Base-by-base conservation (phyloP, 306 rosid genomes). In the Erythrophleum fordii region DNA sequence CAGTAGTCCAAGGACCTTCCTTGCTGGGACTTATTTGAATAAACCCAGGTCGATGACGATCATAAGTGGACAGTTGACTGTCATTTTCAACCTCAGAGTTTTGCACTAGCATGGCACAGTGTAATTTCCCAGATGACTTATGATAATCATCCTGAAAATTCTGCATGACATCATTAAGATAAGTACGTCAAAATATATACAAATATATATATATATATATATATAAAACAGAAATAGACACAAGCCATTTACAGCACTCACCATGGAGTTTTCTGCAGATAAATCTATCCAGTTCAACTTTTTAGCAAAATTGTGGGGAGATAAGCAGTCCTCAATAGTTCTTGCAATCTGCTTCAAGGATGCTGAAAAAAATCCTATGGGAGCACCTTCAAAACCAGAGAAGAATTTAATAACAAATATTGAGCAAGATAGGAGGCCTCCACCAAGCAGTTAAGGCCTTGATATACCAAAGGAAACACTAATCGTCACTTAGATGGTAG, bases 1-100 rank as follows among this genome's bases (percentile, higher is more conserved):
- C 99, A 26, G 96, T 87, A 49, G 99, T 95, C 99, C 99, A 95
- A 75, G 99, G 98, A 65, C 99, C 99, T 82, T 86, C 95, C 83
- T 86, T 91, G 80, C 91, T 86, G 41, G 99, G 99, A 86, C 99
- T 95, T 48, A 95, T 95, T 83, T 95, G 99, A 87, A 95, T 90
- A 86, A 87, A 89, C 48, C 99, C 98, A 81, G 98, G 86, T 82
- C 88, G 90, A 31, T 53, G 86, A 71, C 76, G 80, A 52, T 82
- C 80, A 75, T 41, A 11, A 76, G 31, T 59, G 60, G 81, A 80
- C 44, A 77, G 71, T 75, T 88, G 90, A 74, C 75, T 71, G 67
- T 70, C 78, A 75, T 58, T 82, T 79, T 87, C 93, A 58, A 46
- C 84, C 72, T 90, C 97, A 64, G 88, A 79, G 76, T 70, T 76